Conservation (phyloP, 768 basidiomycete species). For the Termitomyces sp. region DNA sequence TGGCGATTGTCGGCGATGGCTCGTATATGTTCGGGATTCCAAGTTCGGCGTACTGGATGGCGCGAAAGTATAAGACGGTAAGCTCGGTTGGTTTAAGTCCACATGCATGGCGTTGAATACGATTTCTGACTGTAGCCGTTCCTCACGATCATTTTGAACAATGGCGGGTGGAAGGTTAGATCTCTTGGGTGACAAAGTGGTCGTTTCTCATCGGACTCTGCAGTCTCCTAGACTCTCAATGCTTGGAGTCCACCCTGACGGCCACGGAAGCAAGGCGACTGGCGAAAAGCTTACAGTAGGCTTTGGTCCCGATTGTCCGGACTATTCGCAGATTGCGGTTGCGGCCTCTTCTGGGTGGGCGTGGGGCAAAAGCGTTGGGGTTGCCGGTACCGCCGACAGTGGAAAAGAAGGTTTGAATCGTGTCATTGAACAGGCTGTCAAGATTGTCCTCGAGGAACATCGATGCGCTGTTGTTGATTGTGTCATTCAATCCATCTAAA, state of each 20-base stretch:
- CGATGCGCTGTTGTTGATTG: conserved; percentile 69
- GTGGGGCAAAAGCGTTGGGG: conserved; percentile 44
- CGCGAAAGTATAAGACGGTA: conserved; percentile 65
- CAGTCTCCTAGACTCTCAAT: conserved; percentile 64
- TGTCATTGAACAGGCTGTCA: conserved; percentile 48
- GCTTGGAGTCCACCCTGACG: conserved; percentile 61
- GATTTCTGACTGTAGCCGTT: conserved; percentile 49
- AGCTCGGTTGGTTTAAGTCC: conserved; percentile 17
- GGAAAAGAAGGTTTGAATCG: conserved; percentile 30
- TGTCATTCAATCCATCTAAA: conserved; percentile 38
- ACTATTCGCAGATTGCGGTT: conserved; percentile 60
- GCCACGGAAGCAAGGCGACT: conserved; percentile 45
- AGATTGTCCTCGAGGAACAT: conserved; percentile 53
- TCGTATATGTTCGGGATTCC: conserved; percentile 68
- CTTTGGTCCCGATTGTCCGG: conserved; percentile 62
- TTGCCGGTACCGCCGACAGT: conserved; percentile 16
- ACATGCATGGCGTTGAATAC: background rate
- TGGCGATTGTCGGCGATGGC: conserved; percentile 67
- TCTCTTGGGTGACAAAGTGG: background rate
- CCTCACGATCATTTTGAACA: conserved; percentile 69
- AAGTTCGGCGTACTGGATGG: conserved; percentile 70
- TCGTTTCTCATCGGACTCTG: background rate
- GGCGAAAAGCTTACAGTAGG: conserved; percentile 57
- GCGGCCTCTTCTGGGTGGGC: conserved; percentile 73
- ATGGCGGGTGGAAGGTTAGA: conserved; percentile 64